Base-by-base conservation (phyloP, 139 green algal genomes). In the Picochlorum costavermella region DNA sequence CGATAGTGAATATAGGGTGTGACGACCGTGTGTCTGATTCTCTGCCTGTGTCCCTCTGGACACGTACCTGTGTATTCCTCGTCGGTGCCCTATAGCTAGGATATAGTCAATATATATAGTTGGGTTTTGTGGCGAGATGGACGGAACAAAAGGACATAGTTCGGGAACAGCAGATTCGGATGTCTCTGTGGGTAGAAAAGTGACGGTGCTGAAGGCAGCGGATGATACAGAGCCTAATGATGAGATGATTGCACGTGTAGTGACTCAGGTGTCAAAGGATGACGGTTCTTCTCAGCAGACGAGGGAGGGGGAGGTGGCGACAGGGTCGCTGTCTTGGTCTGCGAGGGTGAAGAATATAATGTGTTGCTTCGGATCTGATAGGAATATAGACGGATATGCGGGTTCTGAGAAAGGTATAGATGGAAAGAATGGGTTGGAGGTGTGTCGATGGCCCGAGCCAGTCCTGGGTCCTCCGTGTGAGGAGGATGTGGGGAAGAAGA, bases 401-500 rank as follows among this genome's bases (percentile, higher is more conserved):
- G 5, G 33, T 6, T 40, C 33, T 40, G 33, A 40, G 9, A 8
- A 40, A 6, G 33, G 33, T 6, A 40, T 6, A 40, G 33, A 40
- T 40, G 33, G 33, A 53, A 53, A 11, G 46, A 53, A 6, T 53
- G 46, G 11, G 33, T 26, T 64, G 40, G 40, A 67, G 62, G 36
- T 67, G 66, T 33, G 65, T 26, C 2, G 30, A 23, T 73, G 72
- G 69, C 16, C 40, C 13, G 69, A 78, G 50, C 73, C 69, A 3
- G 70, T 77, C 14, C 20, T 79, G 60, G 77, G 75, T 9, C 67
- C 76, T 23, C 72, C 65, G 30, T 14, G 17, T 3, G 45, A 73
- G 20, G 69, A 79, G 30, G 81, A 92, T 75, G 31, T 57, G 14
- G 60, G 75, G n/a, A 94, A 81, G 50, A 94, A 93, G 65, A 86